These are phyloP conservation scores for Hordeum pubiflorum DNA, from an alignment of 202 grass and related monocot genomes.

Conservation along the genomic window DNA sequence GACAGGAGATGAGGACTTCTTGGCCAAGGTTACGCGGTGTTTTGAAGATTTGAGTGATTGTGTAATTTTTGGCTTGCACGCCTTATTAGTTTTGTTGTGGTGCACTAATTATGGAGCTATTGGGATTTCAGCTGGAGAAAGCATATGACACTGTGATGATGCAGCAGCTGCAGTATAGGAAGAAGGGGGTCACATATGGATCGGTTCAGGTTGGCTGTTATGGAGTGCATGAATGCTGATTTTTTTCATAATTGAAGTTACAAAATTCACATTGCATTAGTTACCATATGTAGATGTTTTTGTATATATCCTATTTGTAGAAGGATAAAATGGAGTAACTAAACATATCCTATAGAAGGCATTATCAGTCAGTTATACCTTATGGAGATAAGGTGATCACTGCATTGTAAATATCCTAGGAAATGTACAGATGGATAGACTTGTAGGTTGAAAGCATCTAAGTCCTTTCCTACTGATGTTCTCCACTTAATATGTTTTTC, in stretches of 20 bases:
- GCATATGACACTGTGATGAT: constrained; percentile 95
- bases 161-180: constrained; percentile 79
- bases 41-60: not conserved
- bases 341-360: not conserved
- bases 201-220: constrained; percentile 58
- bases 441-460: not conserved
- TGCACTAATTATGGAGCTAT: not conserved
- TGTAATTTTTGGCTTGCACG: constrained; percentile 3
- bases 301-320: not conserved
- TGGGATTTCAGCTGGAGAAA: constrained; percentile 57
- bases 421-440: not conserved
- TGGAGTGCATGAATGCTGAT: not conserved
- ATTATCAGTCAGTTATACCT: not conserved
- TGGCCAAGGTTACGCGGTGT: constrained; percentile 46
- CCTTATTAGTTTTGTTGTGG: not conserved
- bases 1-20: constrained; percentile 59
- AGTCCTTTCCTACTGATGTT: not conserved
- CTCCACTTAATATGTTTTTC: not conserved
- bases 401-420: not conserved
- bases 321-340: constrained; percentile 2
- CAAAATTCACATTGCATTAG: not conserved
- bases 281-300: not conserved
- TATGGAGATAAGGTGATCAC: not conserved
- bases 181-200: constrained; percentile 75
- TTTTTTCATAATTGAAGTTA: constrained; percentile 3